Conservation (phyloP, 2,329 filamentous ascomycete genomes). For the Arthrobotrys conoides region DNA sequence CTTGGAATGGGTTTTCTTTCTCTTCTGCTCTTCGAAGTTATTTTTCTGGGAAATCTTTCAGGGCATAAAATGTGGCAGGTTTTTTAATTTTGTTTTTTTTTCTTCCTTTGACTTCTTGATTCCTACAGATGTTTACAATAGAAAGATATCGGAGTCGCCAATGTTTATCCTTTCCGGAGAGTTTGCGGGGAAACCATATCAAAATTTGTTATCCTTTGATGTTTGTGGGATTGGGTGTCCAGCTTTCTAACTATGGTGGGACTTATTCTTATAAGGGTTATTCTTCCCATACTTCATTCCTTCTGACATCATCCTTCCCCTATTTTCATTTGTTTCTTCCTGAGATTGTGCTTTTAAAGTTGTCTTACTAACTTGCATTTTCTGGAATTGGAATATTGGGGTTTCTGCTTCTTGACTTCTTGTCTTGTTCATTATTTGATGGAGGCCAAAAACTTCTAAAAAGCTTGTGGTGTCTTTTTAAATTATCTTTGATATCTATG, state of each 20-base stretch:
- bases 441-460: slow-evolving; percentile 7
- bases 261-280: background rate
- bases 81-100: background rate
- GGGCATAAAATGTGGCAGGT: slow-evolving; percentile 24
- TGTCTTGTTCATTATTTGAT: background rate
- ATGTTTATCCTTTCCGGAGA: slow-evolving; percentile 1
- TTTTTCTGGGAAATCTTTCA: slow-evolving; percentile 6
- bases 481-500: background rate
- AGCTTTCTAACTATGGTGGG: background rate
- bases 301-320: slow-evolving; percentile 1
- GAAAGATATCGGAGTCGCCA: slow-evolving; percentile 22
- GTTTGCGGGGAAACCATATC: background rate
- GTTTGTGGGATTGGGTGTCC: slow-evolving; percentile 2
- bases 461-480: slow-evolving; percentile 6
- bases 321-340: background rate
- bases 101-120: background rate
- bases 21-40: background rate
- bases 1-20: background rate
- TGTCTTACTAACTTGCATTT: slow-evolving; percentile 17
- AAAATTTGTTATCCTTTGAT: background rate
- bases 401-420: background rate
- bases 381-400: background rate
- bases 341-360: background rate
- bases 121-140: slow-evolving; percentile 5
- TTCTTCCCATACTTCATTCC: background rate